Base-by-base conservation (phyloP, 768 basidiomycete genomes). In the Lentinula sp. region DNA sequence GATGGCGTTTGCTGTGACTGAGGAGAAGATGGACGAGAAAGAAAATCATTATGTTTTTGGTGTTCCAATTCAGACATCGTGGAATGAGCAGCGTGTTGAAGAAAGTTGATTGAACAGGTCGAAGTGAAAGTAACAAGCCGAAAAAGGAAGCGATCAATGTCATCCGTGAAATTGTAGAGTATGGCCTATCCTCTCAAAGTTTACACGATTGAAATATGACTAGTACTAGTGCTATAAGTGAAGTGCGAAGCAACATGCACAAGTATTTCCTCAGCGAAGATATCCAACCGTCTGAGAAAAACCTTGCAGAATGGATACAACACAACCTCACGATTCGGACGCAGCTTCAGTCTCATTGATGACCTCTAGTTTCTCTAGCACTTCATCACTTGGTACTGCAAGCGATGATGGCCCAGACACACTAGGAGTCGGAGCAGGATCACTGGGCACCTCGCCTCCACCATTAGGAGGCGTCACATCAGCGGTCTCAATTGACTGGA, bases 391-490 rank as follows among this genome's bases (percentile, higher is more conserved):
- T 16, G 76, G 65, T 5, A 75, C 74, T 4, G 74, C 71, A 4
- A 69, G 66, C 15, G 68, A 65, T 31, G 74, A 69, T 15, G 61
- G 63, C 45, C 71, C 69, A 13, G 65, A 66, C 40, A 68, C 74
- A 37, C 74, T 70, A 13, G 81, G 76, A 7, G 80, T 81, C 0
- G 79, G 67, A 5, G 70, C 68, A 18, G 80, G 72, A 61, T 84
- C 84, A n/a, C 74, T 64, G 21, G 81, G 78, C 4, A 66, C 63
- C 66, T 80, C 81, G 21, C 64, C 75, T 9, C 67, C 70, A 43
- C 70, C 77, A 54, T 76, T 76, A 2, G 77, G 74, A n/a, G 76
- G 74, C 3, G 69, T 65, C 34, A 67, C 66, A 48, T 77, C 76
- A 54, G 61, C 67, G 31, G 71, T 40, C 4, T 73, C 75, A n/a